Evolutionary conservation across 2,329 filamentous ascomycete genomes (phyloP).

Genomic region (Plenodomus tracheiphilus): DNA sequence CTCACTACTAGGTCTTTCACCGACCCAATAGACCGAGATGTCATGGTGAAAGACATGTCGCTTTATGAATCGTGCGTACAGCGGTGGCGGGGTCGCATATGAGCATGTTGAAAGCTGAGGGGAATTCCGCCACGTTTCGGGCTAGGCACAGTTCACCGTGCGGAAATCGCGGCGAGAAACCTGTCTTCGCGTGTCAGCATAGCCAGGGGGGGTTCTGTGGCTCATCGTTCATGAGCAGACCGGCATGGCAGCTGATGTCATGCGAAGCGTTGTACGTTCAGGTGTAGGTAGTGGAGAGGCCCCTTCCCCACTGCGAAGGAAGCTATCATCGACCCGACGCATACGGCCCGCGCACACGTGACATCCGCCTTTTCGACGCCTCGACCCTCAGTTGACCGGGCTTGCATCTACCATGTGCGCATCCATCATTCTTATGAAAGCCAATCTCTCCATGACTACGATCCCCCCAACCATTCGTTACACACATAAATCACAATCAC

Average conservation of each 20-base stretch:
- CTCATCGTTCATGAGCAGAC: neutral
- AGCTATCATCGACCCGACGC: neutral
- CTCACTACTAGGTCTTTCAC: neutral
- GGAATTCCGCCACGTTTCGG: neutral
- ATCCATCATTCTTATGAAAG: slow-evolving; percentile 35
- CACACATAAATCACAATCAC: slow-evolving; percentile 7
- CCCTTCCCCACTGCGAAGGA: neutral
- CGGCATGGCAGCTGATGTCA: neutral
- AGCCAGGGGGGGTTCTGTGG: neutral
- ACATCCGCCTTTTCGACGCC: slow-evolving; percentile 22
- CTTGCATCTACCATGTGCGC: slow-evolving; percentile 17
- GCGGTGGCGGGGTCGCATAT: neutral
- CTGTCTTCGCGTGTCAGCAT: neutral
- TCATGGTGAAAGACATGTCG: neutral
- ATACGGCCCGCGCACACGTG: slow-evolving; percentile 7
- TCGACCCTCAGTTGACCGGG: slow-evolving; percentile 34
- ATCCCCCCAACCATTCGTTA: slow-evolving; percentile 14
- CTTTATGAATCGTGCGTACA: neutral
- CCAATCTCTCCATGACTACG: slow-evolving; percentile 30
- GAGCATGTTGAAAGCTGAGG: neutral
- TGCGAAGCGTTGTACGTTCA: neutral
- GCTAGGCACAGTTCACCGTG: neutral
- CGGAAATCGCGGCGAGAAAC: neutral
- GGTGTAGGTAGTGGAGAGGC: neutral
- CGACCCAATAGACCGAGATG: neutral